A percentile compares a stretch with the other conserved stretches of the same genome.
These are phyloP conservation scores for Kandelia obovata DNA, from an alignment of 345 rosid species.

Conservation along the genomic window DNA sequence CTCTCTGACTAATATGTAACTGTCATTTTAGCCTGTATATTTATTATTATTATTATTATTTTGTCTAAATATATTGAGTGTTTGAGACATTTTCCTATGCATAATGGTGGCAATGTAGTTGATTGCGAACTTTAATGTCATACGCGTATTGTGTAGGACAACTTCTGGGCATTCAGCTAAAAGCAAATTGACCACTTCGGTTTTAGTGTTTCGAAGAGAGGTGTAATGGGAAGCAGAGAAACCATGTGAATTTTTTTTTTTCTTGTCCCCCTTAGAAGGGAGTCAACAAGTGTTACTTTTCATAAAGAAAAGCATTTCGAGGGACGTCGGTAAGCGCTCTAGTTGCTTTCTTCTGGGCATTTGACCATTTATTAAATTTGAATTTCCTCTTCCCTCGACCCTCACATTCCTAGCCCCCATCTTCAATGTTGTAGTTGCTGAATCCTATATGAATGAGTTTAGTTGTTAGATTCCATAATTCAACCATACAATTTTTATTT, in stretches of 20 bases:
- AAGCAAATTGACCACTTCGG: background rate
- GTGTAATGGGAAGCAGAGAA: background rate
- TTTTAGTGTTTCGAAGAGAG: background rate
- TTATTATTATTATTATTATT: too few relatives aligned
- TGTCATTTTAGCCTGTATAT: too few relatives aligned
- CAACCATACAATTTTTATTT: too few relatives aligned
- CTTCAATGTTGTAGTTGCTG: too few relatives aligned
- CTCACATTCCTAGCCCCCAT: too few relatives aligned
- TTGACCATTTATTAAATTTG: background rate
- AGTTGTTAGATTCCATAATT: too few relatives aligned
- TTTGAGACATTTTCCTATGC: background rate
- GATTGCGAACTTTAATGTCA: background rate
- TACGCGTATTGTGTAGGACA: background rate
- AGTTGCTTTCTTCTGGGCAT: conserved; percentile 16
- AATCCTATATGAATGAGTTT: too few relatives aligned
- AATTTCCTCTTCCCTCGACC: background rate
- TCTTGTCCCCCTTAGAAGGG: background rate
- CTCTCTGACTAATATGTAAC: too few relatives aligned
- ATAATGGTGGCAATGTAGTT: background rate
- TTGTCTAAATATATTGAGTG: too few relatives aligned
- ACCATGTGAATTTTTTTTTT: background rate
- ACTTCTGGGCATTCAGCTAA: background rate
- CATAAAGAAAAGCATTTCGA: conserved; percentile 27
- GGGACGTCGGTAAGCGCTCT: conserved; percentile 14
- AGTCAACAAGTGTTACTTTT: conserved; percentile 21